phyloP scores from a whole-genome alignment of 2,329 filamentous ascomycete species.

The Fusarium abutilonis region DNA sequence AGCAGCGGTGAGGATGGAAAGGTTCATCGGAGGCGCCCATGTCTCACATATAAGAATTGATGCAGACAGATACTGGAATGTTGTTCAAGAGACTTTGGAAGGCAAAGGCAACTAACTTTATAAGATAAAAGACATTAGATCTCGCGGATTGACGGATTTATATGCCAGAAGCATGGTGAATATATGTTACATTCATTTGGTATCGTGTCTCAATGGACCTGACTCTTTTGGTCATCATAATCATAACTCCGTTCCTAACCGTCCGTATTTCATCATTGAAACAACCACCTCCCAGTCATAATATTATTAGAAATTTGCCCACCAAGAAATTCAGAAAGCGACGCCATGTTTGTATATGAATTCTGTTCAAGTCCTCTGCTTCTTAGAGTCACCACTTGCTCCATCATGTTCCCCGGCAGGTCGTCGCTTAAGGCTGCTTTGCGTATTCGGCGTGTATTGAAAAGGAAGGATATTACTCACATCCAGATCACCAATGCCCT shows the following conservation, averaged over 20 bases:
- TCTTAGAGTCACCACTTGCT: conserved; percentile 41
- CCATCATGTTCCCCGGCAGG: conserved; percentile 37
- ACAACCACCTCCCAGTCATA: neutral
- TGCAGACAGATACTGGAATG: conserved; percentile 60
- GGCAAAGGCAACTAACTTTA: conserved; percentile 22
- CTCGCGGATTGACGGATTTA: neutral
- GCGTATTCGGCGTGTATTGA: conserved; percentile 6
- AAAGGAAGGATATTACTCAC: conserved; percentile 39
- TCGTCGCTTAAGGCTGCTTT: conserved; percentile 33
- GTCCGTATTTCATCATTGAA: neutral
- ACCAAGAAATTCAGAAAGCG: conserved; percentile 1
- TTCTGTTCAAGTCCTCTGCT: conserved; percentile 45
- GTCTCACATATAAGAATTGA: conserved; percentile 61
- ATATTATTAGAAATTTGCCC: neutral
- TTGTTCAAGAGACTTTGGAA: conserved; percentile 59
- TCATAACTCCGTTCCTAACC: neutral
- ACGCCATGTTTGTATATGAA: neutral
- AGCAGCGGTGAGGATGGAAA: conserved; percentile 56
- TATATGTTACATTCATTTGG: conserved; percentile 2
- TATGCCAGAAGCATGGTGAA: neutral
- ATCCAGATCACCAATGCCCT: conserved; percentile 55
- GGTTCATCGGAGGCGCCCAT: conserved; percentile 60
- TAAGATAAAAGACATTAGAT: neutral
- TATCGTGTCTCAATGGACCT: conserved; percentile 12
- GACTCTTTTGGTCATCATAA: neutral